phyloP scores from a whole-genome alignment of 352 stramenopile genomes.

The Phytophthora megakarya region DNA sequence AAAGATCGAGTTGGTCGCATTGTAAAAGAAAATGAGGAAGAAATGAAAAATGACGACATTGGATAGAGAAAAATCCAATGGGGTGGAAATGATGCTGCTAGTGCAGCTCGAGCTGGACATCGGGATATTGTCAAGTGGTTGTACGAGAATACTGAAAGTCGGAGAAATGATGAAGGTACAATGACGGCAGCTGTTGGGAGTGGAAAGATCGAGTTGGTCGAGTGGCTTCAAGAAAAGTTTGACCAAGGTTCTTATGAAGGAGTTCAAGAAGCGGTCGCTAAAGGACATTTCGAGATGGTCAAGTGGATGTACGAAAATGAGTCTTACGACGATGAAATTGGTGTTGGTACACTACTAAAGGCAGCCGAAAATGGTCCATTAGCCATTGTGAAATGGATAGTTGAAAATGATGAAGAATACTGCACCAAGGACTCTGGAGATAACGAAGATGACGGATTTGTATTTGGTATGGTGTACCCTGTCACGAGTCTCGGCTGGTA shows the following conservation, averaged over 20 bases:
- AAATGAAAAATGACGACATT: neutral
- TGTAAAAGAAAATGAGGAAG: neutral
- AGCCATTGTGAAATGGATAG: constrained; percentile 12
- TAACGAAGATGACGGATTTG: neutral
- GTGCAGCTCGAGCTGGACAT: constrained; percentile 5
- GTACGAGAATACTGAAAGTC: neutral
- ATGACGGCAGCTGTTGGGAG: neutral
- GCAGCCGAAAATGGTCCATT: constrained; percentile 5
- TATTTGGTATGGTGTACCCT: neutral
- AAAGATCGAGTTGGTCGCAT: no score
- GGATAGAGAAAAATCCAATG: neutral
- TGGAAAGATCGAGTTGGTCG: constrained; percentile 29
- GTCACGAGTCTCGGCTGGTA: constrained; percentile 4
- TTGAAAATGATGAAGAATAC: neutral
- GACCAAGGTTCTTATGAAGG: neutral
- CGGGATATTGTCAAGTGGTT: constrained; percentile 11
- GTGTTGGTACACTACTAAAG: neutral
- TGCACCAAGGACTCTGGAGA: neutral
- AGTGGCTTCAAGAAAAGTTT: constrained; percentile 10
- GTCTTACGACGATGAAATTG: constrained; percentile 2
- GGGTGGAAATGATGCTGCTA: neutral
- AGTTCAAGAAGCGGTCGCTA: constrained; percentile 12
- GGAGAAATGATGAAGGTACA: neutral
- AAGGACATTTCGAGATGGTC: constrained; percentile 17
- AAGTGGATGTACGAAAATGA: constrained; percentile 13